Base-by-base conservation (phyloP, 1,284 basidiomycete species). In the Ganoderma lucidum region DNA sequence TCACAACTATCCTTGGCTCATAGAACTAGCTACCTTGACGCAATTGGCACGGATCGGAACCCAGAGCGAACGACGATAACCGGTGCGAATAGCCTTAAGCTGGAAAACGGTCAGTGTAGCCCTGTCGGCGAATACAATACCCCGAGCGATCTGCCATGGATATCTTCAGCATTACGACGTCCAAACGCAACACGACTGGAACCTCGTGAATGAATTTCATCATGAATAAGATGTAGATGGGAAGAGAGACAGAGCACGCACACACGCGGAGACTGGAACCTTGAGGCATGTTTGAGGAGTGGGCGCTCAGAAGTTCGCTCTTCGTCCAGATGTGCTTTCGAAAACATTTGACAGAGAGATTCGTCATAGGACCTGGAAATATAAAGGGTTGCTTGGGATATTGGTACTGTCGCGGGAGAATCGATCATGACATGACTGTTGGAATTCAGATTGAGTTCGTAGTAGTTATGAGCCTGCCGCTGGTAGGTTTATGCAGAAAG, bases 221-320 rank as follows among this genome's bases (percentile, higher is more conserved):
- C 23, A 28, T 14, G 48, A 30, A 35, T 56, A 4, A 35, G 30
- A 35, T 32, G 32, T 2, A 14, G 12, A 35, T 19, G 15, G 53
- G 30, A 9, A 35, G 12, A 32, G 30, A 17, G 15, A 35, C 23
- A 23, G 15, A 56, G 17, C 35, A 17, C 30, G 53, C 53, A 56
- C 53, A 32, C 53, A 56, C 30, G 53, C 53, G 53, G 53, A 35
- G 53, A 56, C 14, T 56, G 30, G 53, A 56, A 35, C 32, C 53
- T 28, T 56, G 53, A 30, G 12, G 10, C 8, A 5, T 14, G 10
- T 56, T 32, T 3, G 6, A 35, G 6, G 6, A 14, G 53, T 30
- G 17, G 30, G 15, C 53, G 53, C 53, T 56, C 53, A 8, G 53
- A 30, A 32, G 28, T 32, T 9, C 17, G 30, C 53, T 6, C 30